phyloP scores from a whole-genome alignment of 495 filamentous ascomycete species.

The Diplogelasinospora grovesii region DNA sequence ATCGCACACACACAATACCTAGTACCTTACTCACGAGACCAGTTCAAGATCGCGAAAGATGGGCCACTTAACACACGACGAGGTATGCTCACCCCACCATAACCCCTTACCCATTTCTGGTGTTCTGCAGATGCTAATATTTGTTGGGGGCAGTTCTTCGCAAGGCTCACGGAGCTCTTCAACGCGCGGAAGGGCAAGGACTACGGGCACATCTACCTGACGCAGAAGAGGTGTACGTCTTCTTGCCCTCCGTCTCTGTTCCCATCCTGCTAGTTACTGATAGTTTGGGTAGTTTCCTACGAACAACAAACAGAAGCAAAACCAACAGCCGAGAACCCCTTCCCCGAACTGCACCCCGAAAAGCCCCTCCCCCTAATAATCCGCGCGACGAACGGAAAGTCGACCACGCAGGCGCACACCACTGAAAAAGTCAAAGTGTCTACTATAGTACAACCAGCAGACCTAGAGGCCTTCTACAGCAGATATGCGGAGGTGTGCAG shows the following conservation, averaged over 20 bases:
- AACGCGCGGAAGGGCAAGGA: constrained; percentile 56
- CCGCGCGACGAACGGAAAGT: constrained; percentile 74
- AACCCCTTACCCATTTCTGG: too few relatives aligned
- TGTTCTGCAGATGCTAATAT: too few relatives aligned
- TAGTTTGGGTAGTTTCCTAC: constrained; percentile 1
- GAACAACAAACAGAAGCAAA: constrained; percentile 11
- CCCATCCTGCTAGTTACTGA: constrained; percentile 10
- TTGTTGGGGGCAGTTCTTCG: constrained; percentile 98
- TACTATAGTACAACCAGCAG: constrained; percentile 69
- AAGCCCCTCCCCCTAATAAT: constrained; percentile 66
- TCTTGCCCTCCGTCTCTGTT: constrained; percentile 12
- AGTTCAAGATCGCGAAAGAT: constrained; percentile 7
- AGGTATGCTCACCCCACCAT: constrained; percentile 54
- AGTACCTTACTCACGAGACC: not conserved
- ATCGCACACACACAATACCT: too few relatives aligned
- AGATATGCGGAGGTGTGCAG: constrained; percentile 92
- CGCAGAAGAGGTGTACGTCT: constrained; percentile 69
- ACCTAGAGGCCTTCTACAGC: constrained; percentile 72
- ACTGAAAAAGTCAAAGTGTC: constrained; percentile 75
- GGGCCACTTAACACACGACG: constrained; percentile 61
- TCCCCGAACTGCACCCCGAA: constrained; percentile 48
- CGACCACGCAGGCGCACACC: constrained; percentile 39
- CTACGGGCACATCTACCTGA: constrained; percentile 74
- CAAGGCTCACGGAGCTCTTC: constrained; percentile 68
- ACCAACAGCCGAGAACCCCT: constrained; percentile 26